Evolutionary conservation across 2,329 filamentous ascomycete genomes (phyloP), one percentile per base, ranked within the genome.

Genomic region (Biscogniauxia mediterranea): DNA sequence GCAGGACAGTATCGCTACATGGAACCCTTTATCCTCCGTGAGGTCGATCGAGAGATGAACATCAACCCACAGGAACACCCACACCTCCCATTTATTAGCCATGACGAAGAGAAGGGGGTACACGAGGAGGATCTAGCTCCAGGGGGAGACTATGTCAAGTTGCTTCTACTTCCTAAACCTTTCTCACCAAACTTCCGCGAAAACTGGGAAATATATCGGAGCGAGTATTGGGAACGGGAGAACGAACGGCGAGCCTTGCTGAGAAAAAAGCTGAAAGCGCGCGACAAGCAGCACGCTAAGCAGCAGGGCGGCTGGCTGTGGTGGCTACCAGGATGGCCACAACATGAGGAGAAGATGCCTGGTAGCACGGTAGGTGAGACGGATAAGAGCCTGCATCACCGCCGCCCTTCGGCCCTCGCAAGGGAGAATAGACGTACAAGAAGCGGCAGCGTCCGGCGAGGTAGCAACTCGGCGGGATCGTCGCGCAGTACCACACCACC

Each of bases 161-260:
- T 99, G 0, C 81, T 98, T 19, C 82, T 99, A 7, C 84, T 97
- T 11, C 92, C 95, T 0, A 99, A 99, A 74, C 93, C 93, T 0
- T 99, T 99, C 72, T 96, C 92, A 5, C 89, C 95, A 0, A 92
- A 92, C 54, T 99, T 99, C 72, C 85, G 95, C 20, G 93, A 98
- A 75, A 96, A 97, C 66, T 99, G 95, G 95, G 95, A 99, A 72
- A 83, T 94, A 17, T 99, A 96, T 76, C 85, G 95, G 57, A 88
- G 89, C 38, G 93, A 97, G 63, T 99, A 97, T 77, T 99, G 95
- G 95, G 94, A 97, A 69, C 89, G 89, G 63, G 95, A 99, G 75
- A 99, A 99, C 72, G 92, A 96, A 75, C 88, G 94, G 1, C 87
- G 95, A 13, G 85, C 89, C 2, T 79, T 90, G 60, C 80, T 97